Percentiles rank a stretch among this genome's conserved stretches.
Conservation (phyloP, 495 filamentous ascomycete species). For the Trichoderma parareesei region DNA sequence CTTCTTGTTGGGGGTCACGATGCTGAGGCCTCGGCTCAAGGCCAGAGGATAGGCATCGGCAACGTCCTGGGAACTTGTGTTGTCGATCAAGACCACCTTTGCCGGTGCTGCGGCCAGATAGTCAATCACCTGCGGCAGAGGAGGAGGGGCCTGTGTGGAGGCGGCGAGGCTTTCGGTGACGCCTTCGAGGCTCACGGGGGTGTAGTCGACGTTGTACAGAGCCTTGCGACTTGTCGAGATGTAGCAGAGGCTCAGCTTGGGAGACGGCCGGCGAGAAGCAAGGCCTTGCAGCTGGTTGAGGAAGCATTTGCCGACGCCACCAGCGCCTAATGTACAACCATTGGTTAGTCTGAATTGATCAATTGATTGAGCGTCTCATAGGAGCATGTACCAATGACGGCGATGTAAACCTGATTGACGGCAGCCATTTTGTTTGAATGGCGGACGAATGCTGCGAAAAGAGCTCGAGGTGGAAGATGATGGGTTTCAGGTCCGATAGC, state of each 20-base stretch:
- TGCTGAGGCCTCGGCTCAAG: constrained; percentile 68
- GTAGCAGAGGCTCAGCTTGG: constrained; percentile 63
- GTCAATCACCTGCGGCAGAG: constrained; percentile 57
- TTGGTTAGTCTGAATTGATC: constrained; percentile 13
- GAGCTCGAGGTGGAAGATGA: neutral
- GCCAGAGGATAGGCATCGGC: constrained; percentile 72
- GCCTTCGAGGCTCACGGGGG: constrained; percentile 45
- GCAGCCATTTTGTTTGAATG: constrained; percentile 19
- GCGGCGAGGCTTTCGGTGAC: constrained; percentile 47
- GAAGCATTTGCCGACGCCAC: constrained; percentile 89
- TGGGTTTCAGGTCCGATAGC: constrained; percentile 4
- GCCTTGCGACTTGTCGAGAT: constrained; percentile 74
- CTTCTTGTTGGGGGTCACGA: constrained; percentile 98
- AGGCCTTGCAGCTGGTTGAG: constrained; percentile 65
- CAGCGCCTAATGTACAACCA: constrained; percentile 54
- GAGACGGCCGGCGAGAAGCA: constrained; percentile 43
- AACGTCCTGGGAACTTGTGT: constrained; percentile 77
- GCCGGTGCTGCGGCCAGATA: constrained; percentile 64
- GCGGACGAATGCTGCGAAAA: neutral
- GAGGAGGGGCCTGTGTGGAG: constrained; percentile 48
- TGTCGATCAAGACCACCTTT: constrained; percentile 78
- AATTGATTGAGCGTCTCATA: constrained; percentile 8
- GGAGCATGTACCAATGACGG: constrained; percentile 33
- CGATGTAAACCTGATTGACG: constrained; percentile 34
- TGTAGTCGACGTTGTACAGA: constrained; percentile 55